phyloP scores from a whole-genome alignment of 257 asterid genomes.

The Marsdenia floribunda region DNA sequence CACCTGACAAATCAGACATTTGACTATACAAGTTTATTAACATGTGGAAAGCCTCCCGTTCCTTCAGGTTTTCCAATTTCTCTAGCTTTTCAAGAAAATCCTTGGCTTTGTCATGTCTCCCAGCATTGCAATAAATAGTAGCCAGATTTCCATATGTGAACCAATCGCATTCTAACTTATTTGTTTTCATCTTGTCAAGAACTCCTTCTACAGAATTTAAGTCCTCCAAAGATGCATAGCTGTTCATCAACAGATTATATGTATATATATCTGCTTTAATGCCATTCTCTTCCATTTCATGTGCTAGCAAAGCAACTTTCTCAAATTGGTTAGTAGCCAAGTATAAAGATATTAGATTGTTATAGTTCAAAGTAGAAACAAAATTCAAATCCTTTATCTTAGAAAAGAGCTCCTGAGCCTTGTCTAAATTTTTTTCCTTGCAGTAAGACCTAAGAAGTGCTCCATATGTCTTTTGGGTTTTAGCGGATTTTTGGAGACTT shows the following conservation, averaged over 20 bases:
- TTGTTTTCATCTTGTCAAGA: slow-evolving; percentile 56
- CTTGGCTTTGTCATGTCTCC: slow-evolving; percentile 42
- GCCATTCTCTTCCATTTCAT: slow-evolving; percentile 65
- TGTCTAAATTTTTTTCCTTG: slow-evolving; percentile 43
- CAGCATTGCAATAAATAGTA: slow-evolving; percentile 41
- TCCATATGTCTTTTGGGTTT: slow-evolving; percentile 59
- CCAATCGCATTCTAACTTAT: slow-evolving; percentile 31
- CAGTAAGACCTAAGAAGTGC: slow-evolving; percentile 65
- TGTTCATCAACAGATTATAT: slow-evolving; percentile 54
- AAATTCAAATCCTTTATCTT: slow-evolving; percentile 40
- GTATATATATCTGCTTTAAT: slow-evolving; percentile 36
- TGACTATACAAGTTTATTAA: slow-evolving; percentile 44
- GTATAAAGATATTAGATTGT: slow-evolving; percentile 51
- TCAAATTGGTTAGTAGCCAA: slow-evolving; percentile 34
- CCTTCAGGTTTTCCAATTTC: slow-evolving; percentile 22
- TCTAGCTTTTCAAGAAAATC: slow-evolving; percentile 45
- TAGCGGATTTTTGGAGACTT: slow-evolving; percentile 45
- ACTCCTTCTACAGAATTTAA: slow-evolving; percentile 45
- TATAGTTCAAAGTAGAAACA: slow-evolving; percentile 49
- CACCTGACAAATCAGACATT: slow-evolving; percentile 53
- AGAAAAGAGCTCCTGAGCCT: slow-evolving; percentile 54
- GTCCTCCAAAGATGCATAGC: slow-evolving; percentile 45
- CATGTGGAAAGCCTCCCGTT: slow-evolving; percentile 29
- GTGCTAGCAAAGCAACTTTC: slow-evolving; percentile 35
- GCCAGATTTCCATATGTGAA: slow-evolving; percentile 67